phyloP scores from a whole-genome alignment of 805 yeast species.

The Blastobotrys muscicola region DNA sequence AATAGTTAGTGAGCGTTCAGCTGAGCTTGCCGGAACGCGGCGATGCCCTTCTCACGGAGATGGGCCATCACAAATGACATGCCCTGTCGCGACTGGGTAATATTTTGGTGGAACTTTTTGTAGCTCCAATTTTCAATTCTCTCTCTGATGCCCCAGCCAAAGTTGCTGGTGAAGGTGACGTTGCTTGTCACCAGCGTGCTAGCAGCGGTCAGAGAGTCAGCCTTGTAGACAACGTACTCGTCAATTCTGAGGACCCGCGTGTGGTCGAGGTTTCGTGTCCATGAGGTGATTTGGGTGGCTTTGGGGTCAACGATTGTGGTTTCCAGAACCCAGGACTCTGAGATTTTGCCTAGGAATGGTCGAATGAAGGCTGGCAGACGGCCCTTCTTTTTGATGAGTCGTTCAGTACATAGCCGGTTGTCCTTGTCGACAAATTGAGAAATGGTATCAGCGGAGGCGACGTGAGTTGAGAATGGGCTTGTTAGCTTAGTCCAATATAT shows the following conservation, averaged over 20 bases:
- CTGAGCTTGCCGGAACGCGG: conserved; percentile 12
- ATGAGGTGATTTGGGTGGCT: conserved; percentile 46
- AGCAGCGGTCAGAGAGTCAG: conserved; percentile 10
- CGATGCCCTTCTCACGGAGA: conserved; percentile 25
- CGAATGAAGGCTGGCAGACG: conserved; percentile 70
- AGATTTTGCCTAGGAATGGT: conserved; percentile 61
- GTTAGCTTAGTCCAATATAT: neutral
- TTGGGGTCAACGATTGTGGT: conserved; percentile 62
- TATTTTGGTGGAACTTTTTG: conserved; percentile 56
- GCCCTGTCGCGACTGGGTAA: conserved; percentile 58
- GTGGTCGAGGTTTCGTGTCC: conserved; percentile 79
- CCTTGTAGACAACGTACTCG: conserved; percentile 54
- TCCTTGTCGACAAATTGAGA: conserved; percentile 46
- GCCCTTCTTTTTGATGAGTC: conserved; percentile 70
- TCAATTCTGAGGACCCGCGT: conserved; percentile 67
- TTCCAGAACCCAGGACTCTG: conserved; percentile 77
- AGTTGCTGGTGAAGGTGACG: conserved; percentile 66
- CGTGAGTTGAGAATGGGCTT: conserved; percentile 83
- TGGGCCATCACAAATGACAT: conserved; percentile 69
- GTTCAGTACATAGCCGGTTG: conserved; percentile 62
- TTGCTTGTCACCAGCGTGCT: conserved; percentile 43
- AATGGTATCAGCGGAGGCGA: conserved; percentile 71
- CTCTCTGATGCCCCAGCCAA: conserved; percentile 54
- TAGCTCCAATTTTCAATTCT: conserved; percentile 79
- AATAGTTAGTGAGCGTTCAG: neutral